Evolutionary conservation across 257 asterid species (phyloP).

Genomic region (Scutellaria galericulata): DNA sequence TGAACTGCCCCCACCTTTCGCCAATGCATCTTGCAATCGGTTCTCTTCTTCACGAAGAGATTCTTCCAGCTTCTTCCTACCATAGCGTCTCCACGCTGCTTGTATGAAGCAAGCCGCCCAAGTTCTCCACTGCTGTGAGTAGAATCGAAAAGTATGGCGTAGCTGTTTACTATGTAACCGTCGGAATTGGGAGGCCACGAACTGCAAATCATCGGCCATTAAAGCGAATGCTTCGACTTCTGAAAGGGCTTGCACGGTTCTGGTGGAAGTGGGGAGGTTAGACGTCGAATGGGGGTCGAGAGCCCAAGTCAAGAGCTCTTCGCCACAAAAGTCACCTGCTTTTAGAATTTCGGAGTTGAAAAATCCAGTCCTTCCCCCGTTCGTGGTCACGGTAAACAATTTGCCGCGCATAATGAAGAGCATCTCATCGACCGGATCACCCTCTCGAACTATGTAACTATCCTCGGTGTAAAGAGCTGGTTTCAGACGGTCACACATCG

Average conservation of each 20-base stretch:
- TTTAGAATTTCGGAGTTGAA: slow-evolving; percentile 77
- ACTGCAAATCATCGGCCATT: slow-evolving; percentile 86
- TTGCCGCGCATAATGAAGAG: slow-evolving; percentile 89
- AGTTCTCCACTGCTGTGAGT: slow-evolving; percentile 97
- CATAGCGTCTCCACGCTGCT: slow-evolving; percentile 87
- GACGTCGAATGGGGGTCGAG: slow-evolving; percentile 82
- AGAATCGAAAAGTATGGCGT: slow-evolving; percentile 88
- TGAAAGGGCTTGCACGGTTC: slow-evolving; percentile 91
- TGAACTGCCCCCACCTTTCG: slow-evolving; percentile 59
- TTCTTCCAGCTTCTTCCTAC: slow-evolving; percentile 83
- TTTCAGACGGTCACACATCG: slow-evolving; percentile 83
- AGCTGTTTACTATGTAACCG: slow-evolving; percentile 87
- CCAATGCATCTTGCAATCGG: slow-evolving; percentile 77
- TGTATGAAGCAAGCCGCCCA: slow-evolving; percentile 98
- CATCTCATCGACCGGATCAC: slow-evolving; percentile 99
- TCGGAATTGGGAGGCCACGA: slow-evolving; percentile 90
- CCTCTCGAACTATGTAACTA: slow-evolving; percentile 93
- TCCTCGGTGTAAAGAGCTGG: slow-evolving; percentile 84
- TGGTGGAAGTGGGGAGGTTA: slow-evolving; percentile 89
- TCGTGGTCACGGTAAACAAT: slow-evolving; percentile 76
- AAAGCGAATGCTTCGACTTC: slow-evolving; percentile 97
- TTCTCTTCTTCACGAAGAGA: slow-evolving; percentile 79
- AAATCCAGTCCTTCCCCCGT: slow-evolving; percentile 94
- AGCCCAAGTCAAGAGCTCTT: slow-evolving; percentile 99
- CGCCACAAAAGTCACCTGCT: slow-evolving; percentile 97